These are phyloP conservation scores for Pelagomonas calceolata DNA, from an alignment of 108 stramenopile species.

Conservation along the genomic window DNA sequence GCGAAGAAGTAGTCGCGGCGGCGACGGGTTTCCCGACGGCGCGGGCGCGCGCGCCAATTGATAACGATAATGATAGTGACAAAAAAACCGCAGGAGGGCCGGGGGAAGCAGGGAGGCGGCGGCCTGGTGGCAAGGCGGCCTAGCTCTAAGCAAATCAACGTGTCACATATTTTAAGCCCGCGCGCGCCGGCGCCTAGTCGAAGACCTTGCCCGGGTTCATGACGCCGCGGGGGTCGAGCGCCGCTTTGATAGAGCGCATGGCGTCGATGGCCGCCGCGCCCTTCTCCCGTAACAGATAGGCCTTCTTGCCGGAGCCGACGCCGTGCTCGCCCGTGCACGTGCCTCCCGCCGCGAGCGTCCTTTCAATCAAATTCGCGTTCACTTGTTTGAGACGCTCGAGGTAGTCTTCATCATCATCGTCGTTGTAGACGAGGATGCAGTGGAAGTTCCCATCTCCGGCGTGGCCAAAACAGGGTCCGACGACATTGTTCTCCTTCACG, in stretches of 20 bases:
- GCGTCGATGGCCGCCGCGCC: constrained; percentile 61
- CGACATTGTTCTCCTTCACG: constrained; percentile 47
- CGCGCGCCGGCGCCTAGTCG: neutral
- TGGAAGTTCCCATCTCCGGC: constrained; percentile 97
- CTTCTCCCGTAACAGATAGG: constrained; percentile 66
- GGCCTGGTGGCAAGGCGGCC: too few relatives aligned
- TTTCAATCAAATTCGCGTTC: constrained; percentile 46
- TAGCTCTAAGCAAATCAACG: too few relatives aligned
- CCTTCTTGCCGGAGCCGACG: constrained; percentile 76
- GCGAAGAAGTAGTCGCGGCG: too few relatives aligned
- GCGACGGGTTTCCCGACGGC: too few relatives aligned
- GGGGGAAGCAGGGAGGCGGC: too few relatives aligned
- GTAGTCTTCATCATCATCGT: constrained; percentile 59
- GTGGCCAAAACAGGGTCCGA: constrained; percentile 84
- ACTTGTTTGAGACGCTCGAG: constrained; percentile 45
- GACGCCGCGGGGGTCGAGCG: constrained; percentile 74
- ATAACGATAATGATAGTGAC: too few relatives aligned
- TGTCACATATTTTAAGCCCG: too few relatives aligned
- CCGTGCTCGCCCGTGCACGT: constrained; percentile 98
- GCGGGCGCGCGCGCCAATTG: too few relatives aligned
- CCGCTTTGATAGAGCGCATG: constrained; percentile 69
- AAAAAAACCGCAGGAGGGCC: too few relatives aligned
- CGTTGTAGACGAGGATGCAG: constrained; percentile 59
- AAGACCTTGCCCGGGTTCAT: constrained; percentile 90
- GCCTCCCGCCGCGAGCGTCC: constrained; percentile 65